Evolutionary conservation across 495 filamentous ascomycete genomes (phyloP).

Genomic region (Cudoniella acicularis): DNA sequence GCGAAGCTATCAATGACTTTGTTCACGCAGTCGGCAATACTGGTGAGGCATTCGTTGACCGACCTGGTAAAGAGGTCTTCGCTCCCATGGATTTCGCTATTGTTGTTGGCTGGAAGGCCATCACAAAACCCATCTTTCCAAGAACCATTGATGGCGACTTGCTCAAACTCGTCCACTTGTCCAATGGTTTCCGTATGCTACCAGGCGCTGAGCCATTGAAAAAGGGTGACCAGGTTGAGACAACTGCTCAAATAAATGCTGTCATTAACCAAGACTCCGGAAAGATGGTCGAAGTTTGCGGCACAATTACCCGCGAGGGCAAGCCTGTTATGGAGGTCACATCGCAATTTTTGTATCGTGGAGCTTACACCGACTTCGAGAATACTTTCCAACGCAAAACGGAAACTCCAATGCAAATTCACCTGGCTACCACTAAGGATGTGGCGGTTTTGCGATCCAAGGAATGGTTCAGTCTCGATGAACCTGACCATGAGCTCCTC

Average conservation of each 20-base stretch:
- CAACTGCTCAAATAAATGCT: conserved; percentile 93
- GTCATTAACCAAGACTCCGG: conserved; percentile 97
- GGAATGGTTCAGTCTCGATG: conserved; percentile 86
- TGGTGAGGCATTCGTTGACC: conserved; percentile 96
- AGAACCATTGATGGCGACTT: conserved; percentile 91
- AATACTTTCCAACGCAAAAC: conserved; percentile 98
- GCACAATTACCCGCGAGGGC: conserved; percentile 85
- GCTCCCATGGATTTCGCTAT: conserved; percentile 99
- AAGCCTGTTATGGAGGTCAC: conserved; percentile 96
- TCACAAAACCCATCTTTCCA: conserved; percentile 98
- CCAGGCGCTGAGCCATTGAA: conserved; percentile 91
- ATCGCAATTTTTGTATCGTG: conserved; percentile 95
- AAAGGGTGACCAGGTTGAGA: conserved; percentile 89
- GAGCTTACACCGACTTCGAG: conserved; percentile 86
- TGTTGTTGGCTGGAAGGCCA: conserved; percentile 97
- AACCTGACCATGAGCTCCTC: conserved; percentile 73
- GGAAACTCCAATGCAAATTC: conserved; percentile 92
- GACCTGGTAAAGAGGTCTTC: conserved; percentile 89
- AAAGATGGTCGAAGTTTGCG: conserved; percentile 99
- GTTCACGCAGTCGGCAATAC: conserved; percentile 98
- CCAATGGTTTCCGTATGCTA: conserved; percentile 97
- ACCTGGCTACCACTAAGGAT: conserved; percentile 80
- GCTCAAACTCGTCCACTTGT: conserved; percentile 90
- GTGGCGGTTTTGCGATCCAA: conserved; percentile 92
- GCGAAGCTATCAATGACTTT: conserved; percentile 93